A percentile compares a stretch with the other conserved stretches of the same genome.
Conservation (phyloP, 2,329 filamentous ascomycete species). For the Aureobasidium zeae region DNA sequence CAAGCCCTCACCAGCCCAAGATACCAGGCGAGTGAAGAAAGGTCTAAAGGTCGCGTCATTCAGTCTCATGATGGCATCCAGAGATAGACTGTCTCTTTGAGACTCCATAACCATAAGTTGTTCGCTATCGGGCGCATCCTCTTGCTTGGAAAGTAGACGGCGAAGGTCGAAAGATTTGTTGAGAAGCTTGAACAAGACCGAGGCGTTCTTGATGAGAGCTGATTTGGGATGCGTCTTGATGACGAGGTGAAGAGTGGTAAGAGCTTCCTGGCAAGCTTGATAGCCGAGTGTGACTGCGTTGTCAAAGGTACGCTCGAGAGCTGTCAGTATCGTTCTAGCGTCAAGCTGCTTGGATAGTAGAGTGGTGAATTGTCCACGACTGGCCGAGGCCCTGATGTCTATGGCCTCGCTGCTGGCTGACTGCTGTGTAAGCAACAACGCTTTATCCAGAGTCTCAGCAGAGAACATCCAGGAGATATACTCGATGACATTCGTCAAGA, state of each 20-base stretch:
- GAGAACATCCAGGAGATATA: conserved; percentile 87
- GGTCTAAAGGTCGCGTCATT: conserved; percentile 91
- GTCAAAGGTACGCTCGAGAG: conserved; percentile 63
- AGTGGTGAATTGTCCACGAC: conserved; percentile 59
- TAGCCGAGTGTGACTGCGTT: conserved; percentile 44
- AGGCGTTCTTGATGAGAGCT: conserved; percentile 64
- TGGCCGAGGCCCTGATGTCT: conserved; percentile 33
- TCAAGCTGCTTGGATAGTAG: conserved; percentile 70
- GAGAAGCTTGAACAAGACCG: conserved; percentile 54
- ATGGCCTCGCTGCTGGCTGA: conserved; percentile 44
- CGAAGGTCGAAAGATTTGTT: conserved; percentile 56
- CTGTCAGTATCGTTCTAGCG: conserved; percentile 63
- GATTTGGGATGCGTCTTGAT: conserved; percentile 73
- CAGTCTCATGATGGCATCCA: conserved; percentile 93
- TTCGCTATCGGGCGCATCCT: conserved; percentile 51
- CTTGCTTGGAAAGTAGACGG: conserved; percentile 43
- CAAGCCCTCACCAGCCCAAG: conserved; percentile 60
- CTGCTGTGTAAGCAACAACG: conserved; percentile 62
- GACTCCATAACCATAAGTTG: conserved; percentile 21
- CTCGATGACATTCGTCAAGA: conserved; percentile 70
- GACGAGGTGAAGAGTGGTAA: conserved; percentile 59
- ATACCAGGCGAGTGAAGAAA: conserved; percentile 75
- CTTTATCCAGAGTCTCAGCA: conserved; percentile 58
- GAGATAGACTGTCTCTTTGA: conserved; percentile 55
- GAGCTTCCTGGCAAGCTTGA: conserved; percentile 54